Conservation (phyloP, 352 stramenopile genomes). For the Thraustochytrium striatum region DNA sequence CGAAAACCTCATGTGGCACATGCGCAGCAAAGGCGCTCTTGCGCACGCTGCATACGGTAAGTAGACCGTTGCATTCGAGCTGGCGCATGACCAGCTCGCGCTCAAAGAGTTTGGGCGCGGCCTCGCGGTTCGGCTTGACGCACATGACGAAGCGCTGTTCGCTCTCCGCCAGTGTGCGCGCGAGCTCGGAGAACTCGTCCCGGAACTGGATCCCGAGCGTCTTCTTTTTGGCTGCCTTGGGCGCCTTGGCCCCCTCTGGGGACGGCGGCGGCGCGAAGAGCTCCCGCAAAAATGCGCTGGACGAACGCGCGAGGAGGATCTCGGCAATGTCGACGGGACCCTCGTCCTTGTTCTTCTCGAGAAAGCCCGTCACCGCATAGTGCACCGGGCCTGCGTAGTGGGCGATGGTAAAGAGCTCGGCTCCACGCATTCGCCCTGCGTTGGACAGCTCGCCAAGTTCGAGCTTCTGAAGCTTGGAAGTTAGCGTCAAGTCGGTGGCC, state of each 20-base stretch:
- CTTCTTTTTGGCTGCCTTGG: conserved; percentile 61
- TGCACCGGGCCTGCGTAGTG: conserved; percentile 90
- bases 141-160: conserved; percentile 43
- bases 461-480: conserved; percentile 79
- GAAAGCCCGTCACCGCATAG: conserved; percentile 89
- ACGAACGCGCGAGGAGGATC: conserved; percentile 16
- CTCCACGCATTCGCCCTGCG: conserved; percentile 73
- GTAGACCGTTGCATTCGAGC: conserved; percentile 65
- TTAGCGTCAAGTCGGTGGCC: conserved; percentile 72
- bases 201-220: conserved; percentile 59
- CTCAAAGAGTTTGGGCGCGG: conserved; percentile 60
- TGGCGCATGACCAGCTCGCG: conserved; percentile 77
- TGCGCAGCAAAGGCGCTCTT: conserved; percentile 28
- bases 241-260: neutral
- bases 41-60: conserved; percentile 64
- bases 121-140: conserved; percentile 39
- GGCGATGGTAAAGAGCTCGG: conserved; percentile 88
- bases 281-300: conserved; percentile 45
- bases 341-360: conserved; percentile 95
- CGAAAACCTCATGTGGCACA: neutral
- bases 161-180: neutral
- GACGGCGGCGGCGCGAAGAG: neutral
- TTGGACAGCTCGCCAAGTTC: conserved; percentile 68
- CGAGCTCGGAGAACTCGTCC: conserved; percentile 58
- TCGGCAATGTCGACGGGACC: conserved; percentile 86